Evolutionary conservation across 805 yeast genomes (phyloP).

Genomic region (Candida succiphila): DNA sequence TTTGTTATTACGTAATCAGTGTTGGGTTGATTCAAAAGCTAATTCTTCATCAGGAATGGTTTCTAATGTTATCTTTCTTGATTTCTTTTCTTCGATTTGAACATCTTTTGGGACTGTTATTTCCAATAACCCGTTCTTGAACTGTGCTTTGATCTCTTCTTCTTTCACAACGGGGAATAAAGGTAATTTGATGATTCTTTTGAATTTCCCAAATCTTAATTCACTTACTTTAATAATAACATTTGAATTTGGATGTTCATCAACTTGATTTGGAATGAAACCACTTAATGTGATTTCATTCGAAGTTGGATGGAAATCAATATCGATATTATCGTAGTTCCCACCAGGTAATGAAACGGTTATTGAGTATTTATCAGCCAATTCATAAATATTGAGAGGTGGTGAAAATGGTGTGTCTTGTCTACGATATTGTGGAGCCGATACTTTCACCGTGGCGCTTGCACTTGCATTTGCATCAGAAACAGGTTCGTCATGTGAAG

Average conservation of each 20-base stretch:
- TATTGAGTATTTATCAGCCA: conserved; percentile 32
- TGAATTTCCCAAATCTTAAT: conserved; percentile 46
- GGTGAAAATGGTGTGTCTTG: conserved; percentile 48
- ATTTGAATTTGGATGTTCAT: conserved; percentile 20
- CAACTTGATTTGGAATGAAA: conserved; percentile 25
- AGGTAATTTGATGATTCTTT: conserved; percentile 48
- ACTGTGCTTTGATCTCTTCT: conserved; percentile 42
- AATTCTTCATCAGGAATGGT: conserved; percentile 22
- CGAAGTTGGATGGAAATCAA: conserved; percentile 50
- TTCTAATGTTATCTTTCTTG: conserved; percentile 17
- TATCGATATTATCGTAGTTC: conserved; percentile 36
- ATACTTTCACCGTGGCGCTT: conserved; percentile 30
- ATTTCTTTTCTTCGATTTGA: conserved; percentile 6
- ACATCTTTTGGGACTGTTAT: conserved; percentile 37
- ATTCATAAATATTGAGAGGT: conserved; percentile 47
- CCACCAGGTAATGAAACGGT: conserved; percentile 54
- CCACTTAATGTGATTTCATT: conserved; percentile 46
- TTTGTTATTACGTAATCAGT: too few species aligned
- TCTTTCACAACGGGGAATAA: conserved; percentile 41
- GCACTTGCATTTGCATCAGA: conserved; percentile 19
- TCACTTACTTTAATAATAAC: conserved; percentile 35
- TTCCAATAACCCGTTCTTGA: conserved; percentile 43
- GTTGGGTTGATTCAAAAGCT: conserved; percentile 12
- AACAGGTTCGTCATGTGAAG: conserved; percentile 19
- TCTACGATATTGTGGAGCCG: conserved; percentile 31